Evolutionary conservation across 345 rosid genomes (phyloP).

Genomic region (Noccaea caerulescens): DNA sequence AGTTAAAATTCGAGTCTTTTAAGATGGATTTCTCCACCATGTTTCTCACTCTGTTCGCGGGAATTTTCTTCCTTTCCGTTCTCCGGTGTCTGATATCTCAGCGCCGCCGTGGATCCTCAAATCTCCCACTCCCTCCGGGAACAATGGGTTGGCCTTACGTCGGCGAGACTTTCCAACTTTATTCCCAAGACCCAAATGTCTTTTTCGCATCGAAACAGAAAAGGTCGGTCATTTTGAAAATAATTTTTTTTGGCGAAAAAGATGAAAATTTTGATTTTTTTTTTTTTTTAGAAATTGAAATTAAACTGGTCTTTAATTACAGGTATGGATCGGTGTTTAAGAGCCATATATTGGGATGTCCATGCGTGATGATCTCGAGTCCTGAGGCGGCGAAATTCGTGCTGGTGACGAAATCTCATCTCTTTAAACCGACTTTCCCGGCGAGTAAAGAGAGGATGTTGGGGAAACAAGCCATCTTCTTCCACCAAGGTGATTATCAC

Average conservation of each 20-base stretch:
- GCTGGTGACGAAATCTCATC: slow-evolving; percentile 63
- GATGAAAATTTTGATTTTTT: background rate
- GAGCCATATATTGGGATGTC: slow-evolving; percentile 81
- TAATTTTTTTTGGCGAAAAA: background rate
- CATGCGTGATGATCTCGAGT: slow-evolving; percentile 87
- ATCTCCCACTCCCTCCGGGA: slow-evolving; percentile 83
- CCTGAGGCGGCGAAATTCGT: slow-evolving; percentile 85
- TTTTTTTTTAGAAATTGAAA: background rate
- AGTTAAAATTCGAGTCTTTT: background rate
- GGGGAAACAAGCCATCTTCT: slow-evolving; percentile 83
- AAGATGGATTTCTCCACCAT: slow-evolving; percentile 48
- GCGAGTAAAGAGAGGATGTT: slow-evolving; percentile 90
- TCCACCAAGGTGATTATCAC: slow-evolving; percentile 86
- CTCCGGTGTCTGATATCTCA: slow-evolving; percentile 45
- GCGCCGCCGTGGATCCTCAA: slow-evolving; percentile 30
- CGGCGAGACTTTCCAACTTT: slow-evolving; percentile 85
- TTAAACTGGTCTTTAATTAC: background rate
- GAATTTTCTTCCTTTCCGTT: slow-evolving; percentile 42
- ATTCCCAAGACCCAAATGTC: slow-evolving; percentile 86
- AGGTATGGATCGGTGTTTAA: slow-evolving; percentile 85
- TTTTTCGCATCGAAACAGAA: slow-evolving; percentile 73
- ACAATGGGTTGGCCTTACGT: slow-evolving; percentile 83
- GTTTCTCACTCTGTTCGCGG: slow-evolving; percentile 39
- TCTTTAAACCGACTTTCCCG: slow-evolving; percentile 90
- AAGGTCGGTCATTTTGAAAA: slow-evolving; percentile 43